phyloP scores from a whole-genome alignment of 441 rosid species.

The Breynia disticha region DNA sequence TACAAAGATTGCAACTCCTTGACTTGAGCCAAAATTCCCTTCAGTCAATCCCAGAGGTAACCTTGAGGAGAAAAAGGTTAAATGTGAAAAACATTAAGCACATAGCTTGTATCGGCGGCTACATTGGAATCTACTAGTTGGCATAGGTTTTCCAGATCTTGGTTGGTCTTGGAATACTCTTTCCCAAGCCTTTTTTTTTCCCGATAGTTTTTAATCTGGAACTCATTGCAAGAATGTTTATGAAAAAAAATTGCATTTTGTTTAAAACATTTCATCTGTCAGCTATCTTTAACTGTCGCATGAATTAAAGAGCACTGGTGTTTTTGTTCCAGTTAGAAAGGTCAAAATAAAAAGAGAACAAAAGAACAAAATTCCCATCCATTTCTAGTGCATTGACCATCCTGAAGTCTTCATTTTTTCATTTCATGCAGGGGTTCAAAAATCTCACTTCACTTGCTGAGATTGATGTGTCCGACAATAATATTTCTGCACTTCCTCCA shows the following conservation, averaged over 20 bases:
- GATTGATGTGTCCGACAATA: constrained; percentile 83
- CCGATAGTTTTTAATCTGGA: too few relatives aligned
- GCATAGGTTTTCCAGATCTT: too few relatives aligned
- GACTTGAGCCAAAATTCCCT: constrained; percentile 75
- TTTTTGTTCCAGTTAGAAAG: background rate
- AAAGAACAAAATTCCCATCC: too few relatives aligned
- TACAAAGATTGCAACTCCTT: constrained; percentile 50
- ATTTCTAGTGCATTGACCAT: constrained; percentile 2
- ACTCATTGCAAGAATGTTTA: too few relatives aligned
- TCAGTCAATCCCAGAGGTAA: constrained; percentile 64
- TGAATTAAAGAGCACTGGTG: background rate
- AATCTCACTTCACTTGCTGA: constrained; percentile 56
- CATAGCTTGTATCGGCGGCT: background rate
- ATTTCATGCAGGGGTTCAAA: constrained; percentile 51
- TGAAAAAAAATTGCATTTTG: background rate
- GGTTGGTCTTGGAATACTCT: background rate
- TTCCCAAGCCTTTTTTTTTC: background rate
- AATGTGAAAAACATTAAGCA: background rate
- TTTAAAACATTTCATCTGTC: background rate
- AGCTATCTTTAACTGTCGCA: background rate
- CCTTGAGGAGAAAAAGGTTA: background rate
- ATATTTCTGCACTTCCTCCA: constrained; percentile 71
- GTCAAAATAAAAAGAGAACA: background rate
- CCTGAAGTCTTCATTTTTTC: constrained; percentile 5
- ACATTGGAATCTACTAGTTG: too few relatives aligned